These are phyloP conservation scores for Nothophytophthora sp. DNA, from an alignment of 352 stramenopile genomes.

Conservation along the genomic window DNA sequence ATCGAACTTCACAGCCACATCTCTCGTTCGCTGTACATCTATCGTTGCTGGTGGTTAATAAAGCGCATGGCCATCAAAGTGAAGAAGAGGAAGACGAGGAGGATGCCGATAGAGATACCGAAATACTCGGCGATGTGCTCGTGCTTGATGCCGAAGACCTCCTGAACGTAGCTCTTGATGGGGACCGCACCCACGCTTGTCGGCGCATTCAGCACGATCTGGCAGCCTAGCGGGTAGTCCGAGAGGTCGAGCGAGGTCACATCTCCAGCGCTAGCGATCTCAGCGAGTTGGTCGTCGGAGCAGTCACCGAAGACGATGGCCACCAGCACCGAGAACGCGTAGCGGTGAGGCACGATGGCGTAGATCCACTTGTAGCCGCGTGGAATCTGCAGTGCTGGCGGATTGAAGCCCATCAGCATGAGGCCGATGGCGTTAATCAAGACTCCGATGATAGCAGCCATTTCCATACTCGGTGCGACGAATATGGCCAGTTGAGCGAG, in stretches of 20 bases:
- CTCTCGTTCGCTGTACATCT: too few species aligned
- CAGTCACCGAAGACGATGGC: slow-evolving; percentile 25
- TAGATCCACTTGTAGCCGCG: slow-evolving; percentile 39
- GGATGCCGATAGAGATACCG: slow-evolving; percentile 17
- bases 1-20: too few species aligned
- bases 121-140: slow-evolving; percentile 21
- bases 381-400: slow-evolving; percentile 27
- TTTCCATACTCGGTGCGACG: slow-evolving; percentile 24
- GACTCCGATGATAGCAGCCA: slow-evolving; percentile 20
- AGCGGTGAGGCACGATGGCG: slow-evolving; percentile 21
- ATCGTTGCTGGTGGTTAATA: slow-evolving; percentile 28
- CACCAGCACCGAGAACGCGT: slow-evolving; percentile 14
- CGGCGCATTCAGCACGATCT: slow-evolving; percentile 21
- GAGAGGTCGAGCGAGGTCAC: slow-evolving; percentile 6
- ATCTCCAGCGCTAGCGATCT: slow-evolving; percentile 1
- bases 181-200: slow-evolving; percentile 10
- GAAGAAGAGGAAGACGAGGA: slow-evolving; percentile 33
- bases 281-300: slow-evolving; percentile 3
- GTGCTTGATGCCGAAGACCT: slow-evolving; percentile 29
- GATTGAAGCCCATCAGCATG: slow-evolving; percentile 42
- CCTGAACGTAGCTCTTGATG: slow-evolving; percentile 32
- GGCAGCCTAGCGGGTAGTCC: slow-evolving; percentile 20
- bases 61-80: slow-evolving; percentile 32
- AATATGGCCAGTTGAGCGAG: slow-evolving; percentile 29
- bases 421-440: slow-evolving; percentile 28